phyloP scores from a whole-genome alignment of 257 asterid genomes.

The Fraxinus cuspidata region DNA sequence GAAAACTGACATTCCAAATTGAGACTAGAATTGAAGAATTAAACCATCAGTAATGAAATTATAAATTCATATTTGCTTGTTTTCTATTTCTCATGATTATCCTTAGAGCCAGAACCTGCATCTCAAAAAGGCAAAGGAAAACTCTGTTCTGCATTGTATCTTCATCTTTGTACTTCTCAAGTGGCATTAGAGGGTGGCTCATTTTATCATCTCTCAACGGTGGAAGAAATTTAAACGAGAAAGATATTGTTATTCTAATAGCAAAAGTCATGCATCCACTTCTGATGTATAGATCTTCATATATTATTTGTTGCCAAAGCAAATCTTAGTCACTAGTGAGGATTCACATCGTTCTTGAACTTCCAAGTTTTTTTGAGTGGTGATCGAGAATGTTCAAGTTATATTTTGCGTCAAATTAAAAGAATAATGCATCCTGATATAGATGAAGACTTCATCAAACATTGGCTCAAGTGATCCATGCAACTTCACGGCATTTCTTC shows the following conservation, averaged over 20 bases:
- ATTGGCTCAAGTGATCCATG: not conserved
- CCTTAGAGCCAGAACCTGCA: not conserved
- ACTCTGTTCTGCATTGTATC: not conserved
- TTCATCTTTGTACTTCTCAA: not conserved
- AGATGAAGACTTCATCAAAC: not conserved
- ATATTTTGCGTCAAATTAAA: too few relatives aligned
- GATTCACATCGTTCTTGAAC: slow-evolving; percentile 18
- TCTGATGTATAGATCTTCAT: not conserved
- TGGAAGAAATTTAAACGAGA: not conserved
- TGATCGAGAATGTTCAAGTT: not conserved
- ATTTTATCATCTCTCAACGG: not conserved
- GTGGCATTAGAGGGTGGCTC: not conserved
- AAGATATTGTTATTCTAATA: not conserved
- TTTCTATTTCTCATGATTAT: not conserved
- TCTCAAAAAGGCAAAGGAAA: not conserved
- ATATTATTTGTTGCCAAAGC: slow-evolving; percentile 6
- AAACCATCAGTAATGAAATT: not conserved
- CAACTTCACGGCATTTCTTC: not conserved
- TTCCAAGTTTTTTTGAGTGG: not conserved
- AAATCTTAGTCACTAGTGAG: not conserved
- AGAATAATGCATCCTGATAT: not conserved
- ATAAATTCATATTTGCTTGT: not conserved
- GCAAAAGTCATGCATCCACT: too few relatives aligned
- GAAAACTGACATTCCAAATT: not conserved
- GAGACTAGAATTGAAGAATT: not conserved